A percentile compares a stretch with the other conserved stretches of the same genome.
These are phyloP conservation scores for Flaveria robusta DNA, from an alignment of 129 eudicot species.

Conservation along the genomic window DNA sequence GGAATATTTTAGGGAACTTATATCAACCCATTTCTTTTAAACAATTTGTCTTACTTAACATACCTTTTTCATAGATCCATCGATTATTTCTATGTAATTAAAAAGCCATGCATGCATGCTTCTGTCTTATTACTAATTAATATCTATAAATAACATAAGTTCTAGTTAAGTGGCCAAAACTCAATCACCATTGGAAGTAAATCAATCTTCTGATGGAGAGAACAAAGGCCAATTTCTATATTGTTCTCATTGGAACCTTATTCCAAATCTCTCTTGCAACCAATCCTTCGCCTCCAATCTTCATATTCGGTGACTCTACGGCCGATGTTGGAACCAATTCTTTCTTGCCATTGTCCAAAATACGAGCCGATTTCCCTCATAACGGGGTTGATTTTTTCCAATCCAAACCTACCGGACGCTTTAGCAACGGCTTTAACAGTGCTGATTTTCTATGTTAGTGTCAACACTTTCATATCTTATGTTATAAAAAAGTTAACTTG, in stretches of 20 bases:
- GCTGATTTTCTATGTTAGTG: slow-evolving; percentile 70
- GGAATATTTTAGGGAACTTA: not conserved
- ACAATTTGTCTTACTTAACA: not conserved
- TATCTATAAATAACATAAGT: slow-evolving; percentile 13
- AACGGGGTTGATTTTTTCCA: slow-evolving; percentile 66
- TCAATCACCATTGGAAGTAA: not conserved
- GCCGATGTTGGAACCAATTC: slow-evolving; percentile 80
- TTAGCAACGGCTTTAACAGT: slow-evolving; percentile 74
- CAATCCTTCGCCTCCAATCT: slow-evolving; percentile 38
- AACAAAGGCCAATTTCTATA: not conserved
- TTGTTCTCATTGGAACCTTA: slow-evolving; percentile 26
- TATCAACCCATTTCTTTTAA: not conserved
- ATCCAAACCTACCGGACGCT: slow-evolving; percentile 59
- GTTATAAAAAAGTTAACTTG: no score
- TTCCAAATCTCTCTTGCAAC: slow-evolving; percentile 19
- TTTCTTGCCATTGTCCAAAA: slow-evolving; percentile 35
- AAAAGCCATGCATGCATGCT: not conserved
- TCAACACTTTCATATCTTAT: not conserved
- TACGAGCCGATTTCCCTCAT: slow-evolving; percentile 51
- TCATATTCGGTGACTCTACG: slow-evolving; percentile 75
- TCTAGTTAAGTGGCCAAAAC: not conserved
- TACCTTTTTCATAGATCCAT: not conserved
- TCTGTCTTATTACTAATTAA: slow-evolving; percentile 1
- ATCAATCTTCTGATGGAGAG: slow-evolving; percentile 26
- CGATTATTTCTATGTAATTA: slow-evolving; percentile 11